Conservation (phyloP, 1,284 basidiomycete genomes). For the Heterobasidion annosum region DNA sequence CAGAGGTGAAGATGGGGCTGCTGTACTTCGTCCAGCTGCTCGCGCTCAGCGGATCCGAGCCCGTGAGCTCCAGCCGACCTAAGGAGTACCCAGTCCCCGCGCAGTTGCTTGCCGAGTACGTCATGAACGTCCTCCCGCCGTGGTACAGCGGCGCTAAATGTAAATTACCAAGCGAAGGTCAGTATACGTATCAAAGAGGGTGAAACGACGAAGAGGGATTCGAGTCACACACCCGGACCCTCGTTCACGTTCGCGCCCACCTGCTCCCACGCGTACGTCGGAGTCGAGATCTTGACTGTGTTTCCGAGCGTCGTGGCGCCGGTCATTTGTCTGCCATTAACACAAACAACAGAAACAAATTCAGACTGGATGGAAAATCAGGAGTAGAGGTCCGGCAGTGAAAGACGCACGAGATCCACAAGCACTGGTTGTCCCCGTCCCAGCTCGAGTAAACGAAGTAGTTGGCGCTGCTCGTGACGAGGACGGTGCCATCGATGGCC, state of each 20-base stretch:
- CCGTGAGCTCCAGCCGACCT: slow-evolving; percentile 23
- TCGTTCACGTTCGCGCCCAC: slow-evolving; percentile 25
- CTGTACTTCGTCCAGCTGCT: slow-evolving; percentile 25
- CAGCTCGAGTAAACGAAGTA: slow-evolving; percentile 28
- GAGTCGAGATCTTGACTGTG: slow-evolving; percentile 25
- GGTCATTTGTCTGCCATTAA: slow-evolving; percentile 18
- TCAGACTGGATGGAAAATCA: neutral
- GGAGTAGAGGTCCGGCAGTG: too few relatives aligned
- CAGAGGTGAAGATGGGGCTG: slow-evolving; percentile 21
- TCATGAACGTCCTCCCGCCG: slow-evolving; percentile 23
- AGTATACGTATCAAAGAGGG: neutral
- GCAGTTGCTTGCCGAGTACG: slow-evolving; percentile 25
- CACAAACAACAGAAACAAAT: neutral
- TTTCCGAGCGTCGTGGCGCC: slow-evolving; percentile 26
- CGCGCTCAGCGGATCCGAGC: slow-evolving; percentile 22
- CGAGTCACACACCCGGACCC: slow-evolving; percentile 17
- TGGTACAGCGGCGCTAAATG: slow-evolving; percentile 18
- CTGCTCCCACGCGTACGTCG: slow-evolving; percentile 25
- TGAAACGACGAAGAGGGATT: neutral
- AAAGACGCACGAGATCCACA: slow-evolving; percentile 22
- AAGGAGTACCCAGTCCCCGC: slow-evolving; percentile 22
- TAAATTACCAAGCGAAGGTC: neutral
- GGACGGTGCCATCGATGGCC: slow-evolving; percentile 26
- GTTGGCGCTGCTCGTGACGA: slow-evolving; percentile 16
- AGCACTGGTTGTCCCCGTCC: slow-evolving; percentile 24